Evolutionary conservation across 1,284 basidiomycete genomes (phyloP), one percentile per base, ranked within the genome.

Genomic region (Microbotryum intermedium): DNA sequence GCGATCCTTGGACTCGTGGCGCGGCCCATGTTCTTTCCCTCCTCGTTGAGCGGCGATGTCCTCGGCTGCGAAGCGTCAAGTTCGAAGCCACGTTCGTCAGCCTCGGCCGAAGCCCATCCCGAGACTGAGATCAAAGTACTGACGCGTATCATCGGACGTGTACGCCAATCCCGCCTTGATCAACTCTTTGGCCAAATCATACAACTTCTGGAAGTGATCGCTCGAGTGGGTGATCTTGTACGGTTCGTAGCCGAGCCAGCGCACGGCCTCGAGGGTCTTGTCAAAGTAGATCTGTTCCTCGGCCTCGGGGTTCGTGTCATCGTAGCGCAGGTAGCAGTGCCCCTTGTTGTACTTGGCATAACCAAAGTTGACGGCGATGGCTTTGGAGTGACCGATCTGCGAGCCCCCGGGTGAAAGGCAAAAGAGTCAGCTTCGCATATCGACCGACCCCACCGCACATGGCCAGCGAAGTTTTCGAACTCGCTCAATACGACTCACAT

Each of bases 221-320:
- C 90, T 94, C 54, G 94, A 97, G 76, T 98, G 98, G 16, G 95
- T 98, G 78, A 99, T 92, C 77, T 91, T 91, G 88, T 89, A 97
- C 6, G 95, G 95, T 75, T 98, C 93, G 71, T 85, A 99, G 2
- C 95, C 95, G 29, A 99, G 82, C 95, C 95, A 99, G 66, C 93
- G 82, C 51, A 98, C 82, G 66, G 87, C 90, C 77, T 97, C 93
- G 71, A 98, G 78, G 58, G 98, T 97, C 64, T 89, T 94, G 74
- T 94, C 90, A 72, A 98, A 97, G 77, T 95, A 98, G 67, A 84
- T 80, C 48, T 84, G 91, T 77, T 98, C 95, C 75, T 99, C 95
- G 52, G 91, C 91, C 76, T 95, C 91, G 0, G 95, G 95, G 75
- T 99, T 99, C 44, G 95, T 99, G 76, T 99, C 95, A 74, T 99